Percentiles rank a stretch among this genome's conserved stretches.
Conservation (phyloP, 176 grass and related monocot genomes). For the Cenchrus americanus region DNA sequence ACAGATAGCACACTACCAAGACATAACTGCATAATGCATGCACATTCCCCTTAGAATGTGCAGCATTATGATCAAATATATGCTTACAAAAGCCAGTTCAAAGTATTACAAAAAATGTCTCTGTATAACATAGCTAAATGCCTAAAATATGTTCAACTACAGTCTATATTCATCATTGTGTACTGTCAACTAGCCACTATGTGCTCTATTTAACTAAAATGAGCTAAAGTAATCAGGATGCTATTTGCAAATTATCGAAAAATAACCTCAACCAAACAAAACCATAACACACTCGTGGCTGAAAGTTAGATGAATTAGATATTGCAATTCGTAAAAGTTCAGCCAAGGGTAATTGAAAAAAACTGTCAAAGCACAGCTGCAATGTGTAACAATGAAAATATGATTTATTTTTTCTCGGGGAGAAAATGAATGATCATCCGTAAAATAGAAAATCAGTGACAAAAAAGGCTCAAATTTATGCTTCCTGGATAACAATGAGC, state of each 20-base stretch:
- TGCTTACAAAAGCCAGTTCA: slow-evolving; percentile 12
- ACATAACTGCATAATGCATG: slow-evolving; percentile 27
- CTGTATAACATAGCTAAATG: not conserved
- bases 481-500: not conserved
- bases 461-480: not conserved
- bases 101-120: not conserved
- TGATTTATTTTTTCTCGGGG: not conserved
- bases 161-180: not conserved
- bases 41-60: not conserved
- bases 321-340: slow-evolving; percentile 1
- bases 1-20: slow-evolving; percentile 4
- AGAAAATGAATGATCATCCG: not conserved
- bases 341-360: not conserved
- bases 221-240: slow-evolving; percentile 23
- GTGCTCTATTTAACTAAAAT: not conserved
- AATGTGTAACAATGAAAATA: not conserved
- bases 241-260: slow-evolving; percentile 17
- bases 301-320: not conserved
- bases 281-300: not conserved
- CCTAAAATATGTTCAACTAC: slow-evolving; percentile 14
- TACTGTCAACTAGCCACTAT: not conserved
- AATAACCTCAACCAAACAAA: slow-evolving; percentile 29
- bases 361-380: not conserved
- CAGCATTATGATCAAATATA: slow-evolving; percentile 20
- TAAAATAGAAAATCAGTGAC: not conserved